Base-by-base conservation (phyloP, 345 rosid species). In the Cardamine resedifolia region DNA sequence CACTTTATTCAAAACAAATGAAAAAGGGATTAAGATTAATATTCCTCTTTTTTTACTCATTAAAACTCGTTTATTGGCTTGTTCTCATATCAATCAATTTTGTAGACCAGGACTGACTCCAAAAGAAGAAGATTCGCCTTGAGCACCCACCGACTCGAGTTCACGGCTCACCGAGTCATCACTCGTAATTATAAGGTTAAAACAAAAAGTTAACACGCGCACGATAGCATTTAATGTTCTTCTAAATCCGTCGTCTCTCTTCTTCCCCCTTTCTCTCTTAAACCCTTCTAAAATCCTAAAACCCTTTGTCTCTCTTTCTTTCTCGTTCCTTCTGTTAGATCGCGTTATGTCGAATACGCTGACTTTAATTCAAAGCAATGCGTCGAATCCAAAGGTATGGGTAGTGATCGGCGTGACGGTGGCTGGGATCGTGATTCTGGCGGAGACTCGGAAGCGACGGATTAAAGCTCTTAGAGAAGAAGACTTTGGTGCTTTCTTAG, bases 401-500 rank as follows among this genome's bases (percentile, higher is more conserved):
- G 71, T 88, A 5, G 84, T 87, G 79, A 83, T 91, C 78, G 96
- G 96, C 53, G 81, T 94, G 11, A 79, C 86, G 3, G 88, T 89
- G 23, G 96, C 89, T 10, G 98, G 96, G 44, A 79, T 91, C 77
- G 76, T 85, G 56, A 80, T 87, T 41, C 45, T 88, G 47, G 86
- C 91, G 10, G 98, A 90, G 85, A 80, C 90, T 4, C 80, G 82
- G 43, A 81, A 90, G 70, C 87, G 91, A 28, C 75, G 90, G 64
- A 83, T 79, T 59, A 87, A 70, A 52, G 73, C 66, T 5, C 79
- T 71, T 61, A 57, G 75, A 80, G 74, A 70, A 15, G 82, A 71
- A 31, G 93, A 89, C 80, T 91, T 86, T 33, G 92, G 96, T 21
- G 97, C 96, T 61, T 91, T 94, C 56, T 34, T 94, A 20, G 78